Percentiles rank a stretch among this genome's conserved stretches.
phyloP scores from a whole-genome alignment of 2,329 filamentous ascomycete species.

The Magnaporthiopsis rhizophila region DNA sequence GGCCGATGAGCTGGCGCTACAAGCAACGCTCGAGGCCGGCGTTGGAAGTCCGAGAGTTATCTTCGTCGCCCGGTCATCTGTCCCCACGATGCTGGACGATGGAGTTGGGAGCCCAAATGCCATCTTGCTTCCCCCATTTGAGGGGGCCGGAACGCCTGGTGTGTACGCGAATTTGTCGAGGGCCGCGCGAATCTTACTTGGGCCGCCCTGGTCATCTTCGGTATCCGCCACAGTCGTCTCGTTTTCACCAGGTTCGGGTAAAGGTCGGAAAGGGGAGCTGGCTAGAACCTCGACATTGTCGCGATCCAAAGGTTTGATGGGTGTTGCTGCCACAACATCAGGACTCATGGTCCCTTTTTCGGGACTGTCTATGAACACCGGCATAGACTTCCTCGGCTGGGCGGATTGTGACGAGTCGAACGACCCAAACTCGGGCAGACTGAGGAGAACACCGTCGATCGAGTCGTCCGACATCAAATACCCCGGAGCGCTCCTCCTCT shows the following conservation, averaged over 20 bases:
- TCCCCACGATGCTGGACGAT: conserved; percentile 12
- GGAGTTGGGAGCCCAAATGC: conserved; percentile 19
- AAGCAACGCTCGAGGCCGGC: conserved; percentile 23
- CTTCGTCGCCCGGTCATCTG: conserved; percentile 9
- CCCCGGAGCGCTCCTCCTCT: conserved; percentile 26
- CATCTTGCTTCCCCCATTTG: conserved; percentile 12
- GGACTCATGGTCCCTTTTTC: background rate
- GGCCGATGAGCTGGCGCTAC: background rate
- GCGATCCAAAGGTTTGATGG: background rate
- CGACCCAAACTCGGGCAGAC: conserved; percentile 42
- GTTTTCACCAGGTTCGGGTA: background rate
- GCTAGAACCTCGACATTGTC: conserved; percentile 6
- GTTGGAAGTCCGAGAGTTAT: conserved; percentile 19
- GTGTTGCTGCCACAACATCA: background rate
- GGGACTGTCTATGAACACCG: conserved; percentile 36
- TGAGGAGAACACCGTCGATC: conserved; percentile 43
- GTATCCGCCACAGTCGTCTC: background rate
- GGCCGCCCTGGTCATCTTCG: background rate
- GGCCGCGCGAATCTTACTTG: background rate
- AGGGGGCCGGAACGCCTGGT: background rate
- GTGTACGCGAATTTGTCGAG: conserved; percentile 17
- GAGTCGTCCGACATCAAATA: conserved; percentile 49
- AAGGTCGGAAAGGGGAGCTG: conserved; percentile 3
- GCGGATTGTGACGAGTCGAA: conserved; percentile 22
- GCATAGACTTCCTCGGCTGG: conserved; percentile 30